These are phyloP conservation scores for Amylostereum areolatum DNA, from an alignment of 1,284 basidiomycete species.

Conservation along the genomic window DNA sequence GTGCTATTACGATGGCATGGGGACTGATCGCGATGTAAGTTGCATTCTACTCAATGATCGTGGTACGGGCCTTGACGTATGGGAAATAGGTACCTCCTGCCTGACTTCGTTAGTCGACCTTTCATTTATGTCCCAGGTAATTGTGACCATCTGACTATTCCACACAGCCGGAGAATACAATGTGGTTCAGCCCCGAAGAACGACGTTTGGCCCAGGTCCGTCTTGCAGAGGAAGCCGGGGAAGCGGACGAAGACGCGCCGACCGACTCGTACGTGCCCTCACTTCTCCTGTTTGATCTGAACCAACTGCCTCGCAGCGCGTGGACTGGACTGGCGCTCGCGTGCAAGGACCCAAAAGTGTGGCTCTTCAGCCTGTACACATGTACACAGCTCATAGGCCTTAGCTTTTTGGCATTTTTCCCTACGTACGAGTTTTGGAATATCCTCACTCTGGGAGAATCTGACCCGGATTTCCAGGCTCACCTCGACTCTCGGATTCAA, in stretches of 20 bases:
- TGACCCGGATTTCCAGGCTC: slow-evolving; percentile 31
- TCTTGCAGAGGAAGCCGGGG: slow-evolving; percentile 69
- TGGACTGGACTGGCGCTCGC: slow-evolving; percentile 51
- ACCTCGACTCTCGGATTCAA: slow-evolving; percentile 61
- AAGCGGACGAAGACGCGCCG: slow-evolving; percentile 54
- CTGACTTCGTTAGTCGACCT: slow-evolving; percentile 18
- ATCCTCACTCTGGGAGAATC: not conserved
- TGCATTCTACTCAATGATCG: not conserved
- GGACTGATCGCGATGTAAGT: slow-evolving; percentile 52
- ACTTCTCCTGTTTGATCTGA: not conserved
- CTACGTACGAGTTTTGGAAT: slow-evolving; percentile 40
- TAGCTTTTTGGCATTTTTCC: slow-evolving; percentile 72
- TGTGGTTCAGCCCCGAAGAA: slow-evolving; percentile 56
- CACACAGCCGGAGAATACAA: slow-evolving; percentile 57
- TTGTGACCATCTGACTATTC: not conserved
- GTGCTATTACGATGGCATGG: slow-evolving; percentile 48
- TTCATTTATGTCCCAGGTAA: not conserved
- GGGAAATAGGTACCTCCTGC: slow-evolving; percentile 14
- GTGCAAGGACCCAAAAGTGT: slow-evolving; percentile 59
- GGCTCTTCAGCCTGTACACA: slow-evolving; percentile 54
- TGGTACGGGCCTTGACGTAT: no score
- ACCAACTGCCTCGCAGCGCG: slow-evolving; percentile 27
- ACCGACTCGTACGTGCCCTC: slow-evolving; percentile 42
- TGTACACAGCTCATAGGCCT: slow-evolving; percentile 52
- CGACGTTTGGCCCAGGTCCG: slow-evolving; percentile 63